Evolutionary conservation across 129 eudicot species (phyloP).

Genomic region (Pulicaria dysenterica): DNA sequence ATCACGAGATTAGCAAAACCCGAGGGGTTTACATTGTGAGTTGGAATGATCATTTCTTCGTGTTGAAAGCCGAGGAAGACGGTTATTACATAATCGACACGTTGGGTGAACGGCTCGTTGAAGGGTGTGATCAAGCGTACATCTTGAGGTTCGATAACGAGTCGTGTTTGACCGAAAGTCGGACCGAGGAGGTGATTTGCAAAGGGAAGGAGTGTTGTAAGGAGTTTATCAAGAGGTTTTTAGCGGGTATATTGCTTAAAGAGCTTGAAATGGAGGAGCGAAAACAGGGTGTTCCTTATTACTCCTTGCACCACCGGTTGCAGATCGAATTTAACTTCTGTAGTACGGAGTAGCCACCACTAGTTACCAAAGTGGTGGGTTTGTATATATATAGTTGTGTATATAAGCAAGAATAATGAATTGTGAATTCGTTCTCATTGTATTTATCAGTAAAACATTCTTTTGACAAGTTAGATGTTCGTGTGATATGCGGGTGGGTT

Average conservation of each 20-base stretch:
- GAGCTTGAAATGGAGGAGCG: constrained; percentile 65
- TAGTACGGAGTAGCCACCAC: constrained; percentile 27
- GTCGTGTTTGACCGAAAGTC: constrained; percentile 32
- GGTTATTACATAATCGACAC: constrained; percentile 62
- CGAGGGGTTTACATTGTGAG: constrained; percentile 61
- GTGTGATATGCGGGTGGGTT: too few species aligned
- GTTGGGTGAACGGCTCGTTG: constrained; percentile 62
- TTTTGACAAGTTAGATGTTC: too few species aligned
- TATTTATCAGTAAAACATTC: background rate
- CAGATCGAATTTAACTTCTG: constrained; percentile 80
- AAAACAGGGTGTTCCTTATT: constrained; percentile 51
- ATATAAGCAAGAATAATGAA: constrained; percentile 5
- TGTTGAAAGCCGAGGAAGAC: constrained; percentile 54
- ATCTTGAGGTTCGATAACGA: constrained; percentile 52
- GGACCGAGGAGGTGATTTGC: constrained; percentile 11
- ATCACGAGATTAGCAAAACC: constrained; percentile 25
- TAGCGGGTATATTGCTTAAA: constrained; percentile 64
- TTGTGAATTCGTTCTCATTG: background rate
- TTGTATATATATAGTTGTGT: constrained; percentile 27
- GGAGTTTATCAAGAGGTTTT: constrained; percentile 72
- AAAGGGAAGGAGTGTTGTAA: constrained; percentile 57
- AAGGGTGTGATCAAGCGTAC: constrained; percentile 70
- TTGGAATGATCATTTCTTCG: constrained; percentile 87
- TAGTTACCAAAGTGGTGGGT: background rate
- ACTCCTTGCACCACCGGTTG: constrained; percentile 64